Base-by-base conservation (phyloP, 495 filamentous ascomycete species). In the Tetracladium setigerum region DNA sequence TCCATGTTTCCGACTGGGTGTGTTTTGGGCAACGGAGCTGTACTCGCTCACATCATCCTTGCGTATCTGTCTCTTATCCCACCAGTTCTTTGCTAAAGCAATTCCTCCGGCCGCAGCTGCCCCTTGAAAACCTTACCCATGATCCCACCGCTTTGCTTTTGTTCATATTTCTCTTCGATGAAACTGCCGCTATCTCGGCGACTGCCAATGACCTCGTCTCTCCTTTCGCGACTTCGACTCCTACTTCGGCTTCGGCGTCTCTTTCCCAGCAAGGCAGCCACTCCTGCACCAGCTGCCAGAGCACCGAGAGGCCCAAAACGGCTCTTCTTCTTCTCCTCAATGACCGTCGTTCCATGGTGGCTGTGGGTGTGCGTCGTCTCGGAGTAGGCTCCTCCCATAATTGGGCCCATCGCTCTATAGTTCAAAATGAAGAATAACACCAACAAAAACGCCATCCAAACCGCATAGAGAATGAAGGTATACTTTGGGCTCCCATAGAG, bases 401-500 rank as follows among this genome's bases (percentile, higher is more conserved):
- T 51, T 0, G 37, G 22, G 17, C 19, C 31, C 16, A 32, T 17
- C 3, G 49, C 45, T 36, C 49, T 49, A 33, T 61, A 61, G 14
- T 39, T 77, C 9, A 95, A 69, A 24, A 89, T 66, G 52, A 95
- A 89, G 62, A 83, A 94, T 13, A 72, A 48, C 1, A 85, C 46
- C 5, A 94, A 47, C 10, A 91, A 67, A 13, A 78, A 71, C 10
- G 77, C 81, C 57, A 78, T 83, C 57, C 77, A 85, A 1, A 96
- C 49, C 0, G 91, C 71, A 58, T 83, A 98, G 4, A 96, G 69
- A 46, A 97, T 82, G 61, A 98, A 98, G 0, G 88, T 69, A 11
- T 69, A 68, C 61, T 85, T 79, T 12, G 94, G 92, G 30, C 89
- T 92, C 13, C 92, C 92, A 57, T 96, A 98, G 10, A 98, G 73